Conservation (phyloP, 306 rosid species). For the Castanopsis chinensis region DNA sequence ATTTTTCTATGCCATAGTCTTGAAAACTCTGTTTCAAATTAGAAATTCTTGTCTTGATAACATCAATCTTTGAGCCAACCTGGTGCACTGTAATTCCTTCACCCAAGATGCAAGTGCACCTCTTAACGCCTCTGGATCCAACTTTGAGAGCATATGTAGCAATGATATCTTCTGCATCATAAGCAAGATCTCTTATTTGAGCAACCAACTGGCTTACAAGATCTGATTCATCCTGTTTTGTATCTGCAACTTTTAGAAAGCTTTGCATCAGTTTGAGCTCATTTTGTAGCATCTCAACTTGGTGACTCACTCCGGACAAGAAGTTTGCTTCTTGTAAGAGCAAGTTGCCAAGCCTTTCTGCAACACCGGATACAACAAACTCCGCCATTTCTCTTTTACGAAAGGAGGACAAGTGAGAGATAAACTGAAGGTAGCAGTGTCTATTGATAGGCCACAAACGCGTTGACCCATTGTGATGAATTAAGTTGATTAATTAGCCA, state of each 20-base stretch:
- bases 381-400: conserved; percentile 27
- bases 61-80: conserved; percentile 37
- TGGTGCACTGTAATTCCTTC: conserved; percentile 12
- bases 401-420: not conserved
- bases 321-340: conserved; percentile 37
- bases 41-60: conserved; percentile 20
- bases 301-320: conserved; percentile 28
- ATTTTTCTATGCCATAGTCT: not conserved
- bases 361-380: conserved; percentile 34
- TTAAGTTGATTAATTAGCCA: too few species aligned
- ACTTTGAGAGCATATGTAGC: conserved; percentile 29
- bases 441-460: too few species aligned
- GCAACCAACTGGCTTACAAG: conserved; percentile 36
- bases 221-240: conserved; percentile 38
- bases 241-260: conserved; percentile 51
- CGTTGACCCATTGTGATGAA: too few species aligned
- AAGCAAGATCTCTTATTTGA: conserved; percentile 52
- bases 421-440: not conserved
- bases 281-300: conserved; percentile 31
- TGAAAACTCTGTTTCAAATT: conserved; percentile 3
- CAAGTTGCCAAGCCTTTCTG: conserved; percentile 31
- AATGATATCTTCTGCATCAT: conserved; percentile 51
- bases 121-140: conserved; percentile 28
- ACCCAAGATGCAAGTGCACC: conserved; percentile 18
- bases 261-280: conserved; percentile 36